Evolutionary conservation across 257 asterid genomes (phyloP).

Genomic region (Verbena officinalis): DNA sequence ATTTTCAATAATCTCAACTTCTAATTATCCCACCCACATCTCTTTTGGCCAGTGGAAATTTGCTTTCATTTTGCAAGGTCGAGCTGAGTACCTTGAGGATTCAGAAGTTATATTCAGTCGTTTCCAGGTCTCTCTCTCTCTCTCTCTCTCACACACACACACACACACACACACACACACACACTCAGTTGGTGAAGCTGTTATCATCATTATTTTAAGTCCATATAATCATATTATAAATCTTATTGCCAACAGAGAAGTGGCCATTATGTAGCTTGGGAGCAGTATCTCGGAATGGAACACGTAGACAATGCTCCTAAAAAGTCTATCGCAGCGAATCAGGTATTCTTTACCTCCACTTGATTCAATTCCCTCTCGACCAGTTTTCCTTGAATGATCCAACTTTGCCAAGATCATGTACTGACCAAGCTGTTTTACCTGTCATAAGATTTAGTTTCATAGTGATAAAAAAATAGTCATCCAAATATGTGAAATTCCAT

Average conservation of each 20-base stretch:
- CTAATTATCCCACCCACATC: slow-evolving; percentile 11
- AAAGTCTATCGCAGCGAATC: slow-evolving; percentile 45
- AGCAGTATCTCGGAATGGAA: slow-evolving; percentile 68
- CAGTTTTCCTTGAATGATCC: slow-evolving; percentile 5
- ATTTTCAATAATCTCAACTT: slow-evolving; percentile 7
- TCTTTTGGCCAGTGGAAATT: slow-evolving; percentile 60
- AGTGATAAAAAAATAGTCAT: too few species aligned
- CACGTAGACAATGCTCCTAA: slow-evolving; percentile 52
- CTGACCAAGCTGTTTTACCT: slow-evolving; percentile 11
- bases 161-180: not conserved
- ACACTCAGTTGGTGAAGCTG: slow-evolving; percentile 9
- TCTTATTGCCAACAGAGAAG: slow-evolving; percentile 39
- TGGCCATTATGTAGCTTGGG: slow-evolving; percentile 48
- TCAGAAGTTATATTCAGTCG: slow-evolving; percentile 48
- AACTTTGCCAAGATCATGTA: slow-evolving; percentile 1
- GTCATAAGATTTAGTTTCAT: not conserved
- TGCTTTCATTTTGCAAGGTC: slow-evolving; percentile 53
- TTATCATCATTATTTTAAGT: slow-evolving; percentile 11
- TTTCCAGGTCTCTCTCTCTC: slow-evolving; percentile 53
- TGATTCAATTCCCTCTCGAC: slow-evolving; percentile 5
- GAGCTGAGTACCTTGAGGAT: slow-evolving; percentile 59
- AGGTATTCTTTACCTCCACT: slow-evolving; percentile 39
- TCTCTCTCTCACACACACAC: not conserved
- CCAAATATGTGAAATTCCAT: not conserved
- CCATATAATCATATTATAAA: slow-evolving; percentile 18